Percentiles rank a stretch among this genome's conserved stretches.
Conservation (phyloP, 176 grass and related monocot genomes). For the Phoenix dactylifera region DNA sequence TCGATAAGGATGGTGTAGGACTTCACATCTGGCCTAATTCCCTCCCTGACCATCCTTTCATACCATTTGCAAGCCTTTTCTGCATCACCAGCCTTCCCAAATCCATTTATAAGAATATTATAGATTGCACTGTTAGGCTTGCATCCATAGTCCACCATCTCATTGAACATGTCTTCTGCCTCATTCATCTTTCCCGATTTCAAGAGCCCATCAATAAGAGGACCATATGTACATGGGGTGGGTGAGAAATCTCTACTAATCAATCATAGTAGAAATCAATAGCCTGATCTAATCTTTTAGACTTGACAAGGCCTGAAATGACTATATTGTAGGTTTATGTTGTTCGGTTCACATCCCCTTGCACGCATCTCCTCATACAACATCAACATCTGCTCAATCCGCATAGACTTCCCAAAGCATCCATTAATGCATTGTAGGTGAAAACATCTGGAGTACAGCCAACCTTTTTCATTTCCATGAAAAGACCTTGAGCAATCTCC, state of each 20-base stretch:
- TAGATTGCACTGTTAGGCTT: slow-evolving; percentile 75
- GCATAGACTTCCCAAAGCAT: slow-evolving; percentile 71
- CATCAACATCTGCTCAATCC: slow-evolving; percentile 70
- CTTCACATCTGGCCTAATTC: slow-evolving; percentile 89
- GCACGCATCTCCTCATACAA: slow-evolving; percentile 61
- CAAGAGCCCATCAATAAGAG: slow-evolving; percentile 77
- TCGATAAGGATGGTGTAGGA: slow-evolving; percentile 70
- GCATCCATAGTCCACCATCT: slow-evolving; percentile 75
- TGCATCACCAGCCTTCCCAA: slow-evolving; percentile 48
- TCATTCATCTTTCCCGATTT: slow-evolving; percentile 59
- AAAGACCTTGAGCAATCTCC: slow-evolving; percentile 46
- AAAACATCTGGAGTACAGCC: slow-evolving; percentile 63
- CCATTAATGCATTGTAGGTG: slow-evolving; percentile 74
- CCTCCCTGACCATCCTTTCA: slow-evolving; percentile 49
- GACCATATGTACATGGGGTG: slow-evolving; percentile 82
- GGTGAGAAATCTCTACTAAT: slow-evolving; percentile 55
- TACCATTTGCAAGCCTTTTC: slow-evolving; percentile 58
- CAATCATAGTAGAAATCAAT: slow-evolving; percentile 66
- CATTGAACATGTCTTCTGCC: slow-evolving; percentile 57
- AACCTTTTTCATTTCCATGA: slow-evolving; percentile 59
- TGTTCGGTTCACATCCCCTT: slow-evolving; percentile 54
- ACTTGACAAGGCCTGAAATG: slow-evolving; percentile 85
- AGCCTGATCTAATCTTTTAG: slow-evolving; percentile 52
- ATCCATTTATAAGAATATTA: slow-evolving; percentile 85
- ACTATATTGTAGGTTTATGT: slow-evolving; percentile 82